These are phyloP conservation scores for Ceratobasidium theobromae DNA, from an alignment of 1,284 basidiomycete species.

Conservation along the genomic window DNA sequence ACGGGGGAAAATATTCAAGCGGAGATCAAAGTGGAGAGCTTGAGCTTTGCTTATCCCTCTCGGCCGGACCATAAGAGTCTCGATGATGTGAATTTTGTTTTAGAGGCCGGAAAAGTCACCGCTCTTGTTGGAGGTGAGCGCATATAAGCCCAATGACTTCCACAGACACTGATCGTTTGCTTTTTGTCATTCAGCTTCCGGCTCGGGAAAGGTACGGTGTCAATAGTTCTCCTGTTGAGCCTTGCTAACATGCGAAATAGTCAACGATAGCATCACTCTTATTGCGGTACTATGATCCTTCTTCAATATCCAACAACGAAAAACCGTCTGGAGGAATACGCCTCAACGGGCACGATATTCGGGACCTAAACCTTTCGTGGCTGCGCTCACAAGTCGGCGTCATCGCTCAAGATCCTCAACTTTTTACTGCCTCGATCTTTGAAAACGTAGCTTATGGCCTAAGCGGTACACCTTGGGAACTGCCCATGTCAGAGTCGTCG, in stretches of 20 bases:
- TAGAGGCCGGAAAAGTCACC: constrained; percentile 44
- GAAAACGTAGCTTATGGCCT: constrained; percentile 48
- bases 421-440: constrained; percentile 46
- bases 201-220: constrained; percentile 43
- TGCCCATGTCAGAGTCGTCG: constrained; percentile 34
- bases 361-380: constrained; percentile 45
- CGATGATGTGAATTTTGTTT: constrained; percentile 43
- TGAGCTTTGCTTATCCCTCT: constrained; percentile 49
- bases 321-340: constrained; percentile 37
- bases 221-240: neutral
- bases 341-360: constrained; percentile 43
- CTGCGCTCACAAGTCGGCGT: constrained; percentile 47
- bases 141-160: neutral
- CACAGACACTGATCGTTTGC: neutral
- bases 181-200: constrained; percentile 40
- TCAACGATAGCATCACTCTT: constrained; percentile 48
- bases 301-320: constrained; percentile 38
- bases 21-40: constrained; percentile 45
- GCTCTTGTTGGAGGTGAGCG: constrained; percentile 46
- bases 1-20: constrained; percentile 29
- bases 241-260: constrained; percentile 14
- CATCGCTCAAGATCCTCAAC: constrained; percentile 47
- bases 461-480: constrained; percentile 40
- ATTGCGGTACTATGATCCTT: constrained; percentile 47
- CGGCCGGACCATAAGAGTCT: constrained; percentile 44